Evolutionary conservation across 2,329 filamentous ascomycete species (phyloP).

Genomic region (Colletotrichum theobromicola): DNA sequence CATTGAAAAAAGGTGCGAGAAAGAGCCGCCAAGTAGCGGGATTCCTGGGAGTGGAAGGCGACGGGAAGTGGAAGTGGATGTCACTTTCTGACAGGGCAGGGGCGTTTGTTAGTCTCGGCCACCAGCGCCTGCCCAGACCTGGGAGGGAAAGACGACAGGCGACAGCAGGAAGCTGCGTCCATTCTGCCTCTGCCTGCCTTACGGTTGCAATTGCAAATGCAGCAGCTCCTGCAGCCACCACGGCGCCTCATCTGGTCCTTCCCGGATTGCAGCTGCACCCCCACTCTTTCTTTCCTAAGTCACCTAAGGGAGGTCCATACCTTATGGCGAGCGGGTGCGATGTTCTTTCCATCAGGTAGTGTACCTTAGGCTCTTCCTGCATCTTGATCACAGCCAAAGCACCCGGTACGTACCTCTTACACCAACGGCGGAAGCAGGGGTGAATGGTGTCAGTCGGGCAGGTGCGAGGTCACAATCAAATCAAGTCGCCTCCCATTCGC

Average conservation of each 20-base stretch:
- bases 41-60: background rate
- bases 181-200: background rate
- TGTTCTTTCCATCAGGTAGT: background rate
- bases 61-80: background rate
- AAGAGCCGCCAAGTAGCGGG: slow-evolving; percentile 9
- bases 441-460: background rate
- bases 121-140: background rate
- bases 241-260: background rate
- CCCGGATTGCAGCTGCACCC: background rate
- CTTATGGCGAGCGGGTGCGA: background rate
- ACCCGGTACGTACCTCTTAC: background rate
- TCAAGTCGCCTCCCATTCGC: background rate
- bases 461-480: background rate
- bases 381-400: background rate
- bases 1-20: background rate
- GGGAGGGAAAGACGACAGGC: background rate
- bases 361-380: background rate
- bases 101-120: background rate
- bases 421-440: background rate
- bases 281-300: background rate
- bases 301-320: too few relatives aligned
- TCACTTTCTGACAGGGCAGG: background rate
- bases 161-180: background rate
- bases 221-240: background rate
- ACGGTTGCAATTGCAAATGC: background rate